phyloP scores from a whole-genome alignment of 495 filamentous ascomycete species.

The Aspergillus bridgeri region DNA sequence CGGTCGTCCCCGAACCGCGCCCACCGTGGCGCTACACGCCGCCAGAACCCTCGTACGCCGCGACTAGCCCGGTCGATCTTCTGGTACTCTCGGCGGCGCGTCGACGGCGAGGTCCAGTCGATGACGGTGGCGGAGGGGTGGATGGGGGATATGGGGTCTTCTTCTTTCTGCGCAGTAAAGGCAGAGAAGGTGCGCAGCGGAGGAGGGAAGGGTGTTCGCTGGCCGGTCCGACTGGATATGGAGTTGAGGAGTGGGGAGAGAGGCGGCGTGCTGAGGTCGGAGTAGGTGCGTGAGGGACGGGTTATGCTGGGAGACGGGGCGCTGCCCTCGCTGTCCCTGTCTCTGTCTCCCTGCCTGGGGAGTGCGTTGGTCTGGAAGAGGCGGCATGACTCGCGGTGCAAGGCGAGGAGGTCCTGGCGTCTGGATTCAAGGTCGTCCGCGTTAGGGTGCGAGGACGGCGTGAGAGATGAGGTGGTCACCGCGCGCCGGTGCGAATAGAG shows the following conservation, averaged over 20 bases:
- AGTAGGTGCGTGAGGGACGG: constrained; percentile 8
- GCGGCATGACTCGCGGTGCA: constrained; percentile 47
- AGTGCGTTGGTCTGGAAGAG: constrained; percentile 35
- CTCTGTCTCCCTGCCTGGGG: too few relatives aligned
- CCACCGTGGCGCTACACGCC: constrained; percentile 41
- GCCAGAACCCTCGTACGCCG: constrained; percentile 45
- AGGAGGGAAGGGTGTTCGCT: background rate
- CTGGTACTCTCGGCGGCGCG: constrained; percentile 46
- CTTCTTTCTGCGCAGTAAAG: constrained; percentile 12
- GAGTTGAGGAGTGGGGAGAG: constrained; percentile 14
- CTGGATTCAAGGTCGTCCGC: constrained; percentile 20
- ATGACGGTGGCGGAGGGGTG: constrained; percentile 43
- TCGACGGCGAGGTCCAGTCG: constrained; percentile 48
- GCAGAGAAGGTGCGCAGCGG: constrained; percentile 18
- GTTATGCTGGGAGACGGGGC: background rate
- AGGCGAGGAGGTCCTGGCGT: constrained; percentile 37
- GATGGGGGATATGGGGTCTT: constrained; percentile 25
- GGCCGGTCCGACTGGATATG: constrained; percentile 3
- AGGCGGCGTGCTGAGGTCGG: constrained; percentile 13
- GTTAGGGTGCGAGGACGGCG: constrained; percentile 22
- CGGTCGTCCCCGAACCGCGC: constrained; percentile 30
- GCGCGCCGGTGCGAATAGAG: constrained; percentile 31
- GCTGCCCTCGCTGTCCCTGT: background rate
- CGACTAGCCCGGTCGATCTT: constrained; percentile 48
- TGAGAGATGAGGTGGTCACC: constrained; percentile 25